Conservation (phyloP, 768 basidiomycete genomes). For the Lentinula aciculospora region DNA sequence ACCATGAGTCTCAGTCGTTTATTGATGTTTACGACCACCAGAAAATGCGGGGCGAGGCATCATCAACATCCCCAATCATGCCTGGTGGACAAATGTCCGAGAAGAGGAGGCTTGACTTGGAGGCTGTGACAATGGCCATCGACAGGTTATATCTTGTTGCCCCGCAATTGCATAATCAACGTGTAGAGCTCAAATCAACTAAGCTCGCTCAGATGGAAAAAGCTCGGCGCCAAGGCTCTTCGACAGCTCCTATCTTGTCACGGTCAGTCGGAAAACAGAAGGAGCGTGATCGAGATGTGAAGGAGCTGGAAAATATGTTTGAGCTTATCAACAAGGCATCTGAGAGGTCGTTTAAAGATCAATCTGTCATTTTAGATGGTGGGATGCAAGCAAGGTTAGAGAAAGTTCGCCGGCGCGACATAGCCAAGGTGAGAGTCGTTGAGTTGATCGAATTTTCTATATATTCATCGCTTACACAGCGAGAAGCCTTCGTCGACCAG, state of each 20-base stretch:
- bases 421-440: constrained; percentile 48
- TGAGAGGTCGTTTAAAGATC: constrained; percentile 58
- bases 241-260: constrained; percentile 12
- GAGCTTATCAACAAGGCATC: constrained; percentile 69
- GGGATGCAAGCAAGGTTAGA: constrained; percentile 52
- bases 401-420: constrained; percentile 50
- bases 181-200: constrained; percentile 78
- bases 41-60: constrained; percentile 22
- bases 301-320: constrained; percentile 67
- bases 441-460: neutral
- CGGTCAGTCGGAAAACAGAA: constrained; percentile 33
- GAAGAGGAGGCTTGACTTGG: constrained; percentile 84
- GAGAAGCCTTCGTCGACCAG: constrained; percentile 70
- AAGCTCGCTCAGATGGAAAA: constrained; percentile 72
- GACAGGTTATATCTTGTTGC: constrained; percentile 82
- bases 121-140: constrained; percentile 81
- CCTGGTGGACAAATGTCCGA: constrained; percentile 42
- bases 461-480: constrained; percentile 29
- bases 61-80: constrained; percentile 21
- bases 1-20: constrained; percentile 29
- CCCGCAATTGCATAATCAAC: constrained; percentile 87
- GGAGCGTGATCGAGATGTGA: constrained; percentile 33
- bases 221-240: constrained; percentile 42
- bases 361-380: constrained; percentile 63
- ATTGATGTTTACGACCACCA: constrained; percentile 21